These are phyloP conservation scores for Solanum sparsipilum DNA, from an alignment of 257 asterid genomes.

Conservation along the genomic window DNA sequence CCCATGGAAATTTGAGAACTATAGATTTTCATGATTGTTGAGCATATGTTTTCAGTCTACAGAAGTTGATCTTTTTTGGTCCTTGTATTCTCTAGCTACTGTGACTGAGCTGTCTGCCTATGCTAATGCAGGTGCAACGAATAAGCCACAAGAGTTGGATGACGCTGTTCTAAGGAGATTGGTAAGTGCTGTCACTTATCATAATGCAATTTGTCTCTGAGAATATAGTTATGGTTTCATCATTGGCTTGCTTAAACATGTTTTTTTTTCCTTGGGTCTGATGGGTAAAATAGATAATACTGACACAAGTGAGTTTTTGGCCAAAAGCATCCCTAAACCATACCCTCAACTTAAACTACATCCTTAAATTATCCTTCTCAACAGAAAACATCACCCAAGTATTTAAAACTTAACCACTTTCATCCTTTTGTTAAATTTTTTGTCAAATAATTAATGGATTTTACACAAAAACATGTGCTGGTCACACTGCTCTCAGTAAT, in stretches of 20 bases:
- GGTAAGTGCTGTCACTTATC: constrained; percentile 44
- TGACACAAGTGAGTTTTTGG: not conserved
- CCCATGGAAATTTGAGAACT: not conserved
- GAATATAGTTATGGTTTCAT: not conserved
- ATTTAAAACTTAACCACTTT: not conserved
- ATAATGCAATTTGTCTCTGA: not conserved
- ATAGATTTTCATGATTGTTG: not conserved
- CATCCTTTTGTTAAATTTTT: not conserved
- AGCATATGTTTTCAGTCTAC: not conserved
- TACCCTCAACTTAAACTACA: not conserved
- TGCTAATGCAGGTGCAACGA: constrained; percentile 82
- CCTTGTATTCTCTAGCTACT: not conserved
- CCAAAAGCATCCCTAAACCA: not conserved
- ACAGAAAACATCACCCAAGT: not conserved
- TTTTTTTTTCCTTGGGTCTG: not conserved
- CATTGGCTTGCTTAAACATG: not conserved
- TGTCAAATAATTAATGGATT: not conserved
- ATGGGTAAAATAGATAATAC: not conserved
- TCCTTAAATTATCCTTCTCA: not conserved
- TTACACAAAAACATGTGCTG: not conserved
- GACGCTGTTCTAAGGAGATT: constrained; percentile 99
- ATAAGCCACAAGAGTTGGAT: constrained; percentile 97
- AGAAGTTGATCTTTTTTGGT: not conserved
- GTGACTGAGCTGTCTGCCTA: not conserved
- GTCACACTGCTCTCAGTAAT: not conserved